Evolutionary conservation across 352 stramenopile species (phyloP).

Genomic region (Phytophthora europaea): DNA sequence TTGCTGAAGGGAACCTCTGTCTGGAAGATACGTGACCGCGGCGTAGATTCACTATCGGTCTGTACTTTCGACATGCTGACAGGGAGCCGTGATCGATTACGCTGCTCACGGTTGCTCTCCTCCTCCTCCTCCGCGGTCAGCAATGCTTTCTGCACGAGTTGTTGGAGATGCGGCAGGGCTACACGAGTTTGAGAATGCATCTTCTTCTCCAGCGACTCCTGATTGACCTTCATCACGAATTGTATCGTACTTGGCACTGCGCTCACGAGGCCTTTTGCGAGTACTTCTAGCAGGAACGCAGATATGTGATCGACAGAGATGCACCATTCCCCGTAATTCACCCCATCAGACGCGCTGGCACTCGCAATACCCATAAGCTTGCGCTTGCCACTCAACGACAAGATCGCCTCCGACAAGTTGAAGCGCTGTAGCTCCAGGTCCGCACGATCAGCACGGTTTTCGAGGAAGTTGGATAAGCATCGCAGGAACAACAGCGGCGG

Average conservation of each 20-base stretch:
- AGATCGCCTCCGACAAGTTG: constrained; percentile 17
- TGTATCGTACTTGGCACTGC: constrained; percentile 37
- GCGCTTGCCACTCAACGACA: constrained; percentile 7
- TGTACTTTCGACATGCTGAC: neutral
- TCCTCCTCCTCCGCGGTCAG: constrained; percentile 37
- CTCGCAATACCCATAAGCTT: constrained; percentile 8
- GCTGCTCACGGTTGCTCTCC: neutral
- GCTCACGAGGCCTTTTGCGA: constrained; percentile 34
- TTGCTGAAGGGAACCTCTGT: constrained; percentile 25
- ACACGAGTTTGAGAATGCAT: constrained; percentile 18
- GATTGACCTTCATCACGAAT: constrained; percentile 36
- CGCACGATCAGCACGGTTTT: constrained; percentile 10
- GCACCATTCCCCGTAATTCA: constrained; percentile 31
- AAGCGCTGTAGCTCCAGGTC: constrained; percentile 35
- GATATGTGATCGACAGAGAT: constrained; percentile 31
- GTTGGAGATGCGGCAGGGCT: constrained; percentile 37
- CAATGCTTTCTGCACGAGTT: constrained; percentile 41
- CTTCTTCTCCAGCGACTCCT: constrained; percentile 31
- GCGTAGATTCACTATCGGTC: constrained; percentile 6
- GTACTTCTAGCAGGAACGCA: constrained; percentile 35
- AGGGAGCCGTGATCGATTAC: neutral
- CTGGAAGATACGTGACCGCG: constrained; percentile 26
- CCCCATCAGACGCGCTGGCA: neutral
- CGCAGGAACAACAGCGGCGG: constrained; percentile 28
- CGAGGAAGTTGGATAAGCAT: constrained; percentile 28